Evolutionary conservation across 306 rosid species (phyloP).

Genomic region (Ormosia semicastrata): DNA sequence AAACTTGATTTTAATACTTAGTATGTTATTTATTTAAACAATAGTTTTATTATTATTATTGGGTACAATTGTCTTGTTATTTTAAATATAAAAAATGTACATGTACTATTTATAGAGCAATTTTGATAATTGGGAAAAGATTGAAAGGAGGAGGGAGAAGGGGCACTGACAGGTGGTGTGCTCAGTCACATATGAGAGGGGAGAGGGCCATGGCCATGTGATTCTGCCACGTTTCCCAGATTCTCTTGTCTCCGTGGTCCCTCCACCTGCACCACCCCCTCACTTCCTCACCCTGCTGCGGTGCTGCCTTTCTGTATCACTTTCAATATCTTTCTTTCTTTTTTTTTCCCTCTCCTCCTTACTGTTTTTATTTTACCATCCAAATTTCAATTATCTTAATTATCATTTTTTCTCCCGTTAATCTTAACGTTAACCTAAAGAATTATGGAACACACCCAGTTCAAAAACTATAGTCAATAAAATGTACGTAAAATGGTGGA

Average conservation of each 20-base stretch:
- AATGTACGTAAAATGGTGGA: slow-evolving; percentile 1
- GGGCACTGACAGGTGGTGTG: slow-evolving; percentile 34
- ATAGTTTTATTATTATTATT: no score
- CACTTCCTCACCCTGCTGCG: slow-evolving; percentile 17
- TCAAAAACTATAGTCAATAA: not conserved
- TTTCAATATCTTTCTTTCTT: not conserved
- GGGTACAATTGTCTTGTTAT: no score
- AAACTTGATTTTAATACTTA: not conserved
- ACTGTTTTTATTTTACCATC: not conserved
- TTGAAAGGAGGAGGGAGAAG: slow-evolving; percentile 1
- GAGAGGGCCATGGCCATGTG: slow-evolving; percentile 47
- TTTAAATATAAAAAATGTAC: no score
- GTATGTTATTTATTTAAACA: not conserved
- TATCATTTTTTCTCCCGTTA: not conserved
- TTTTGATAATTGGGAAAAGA: slow-evolving; percentile 21
- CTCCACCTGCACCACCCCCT: slow-evolving; percentile 32
- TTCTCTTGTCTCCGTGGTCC: slow-evolving; percentile 52
- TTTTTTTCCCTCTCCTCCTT: not conserved
- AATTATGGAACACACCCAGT: not conserved
- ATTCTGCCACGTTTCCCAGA: slow-evolving; percentile 51
- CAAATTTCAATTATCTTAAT: not conserved
- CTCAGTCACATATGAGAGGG: not conserved
- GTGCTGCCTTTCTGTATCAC: not conserved
- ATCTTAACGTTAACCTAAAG: not conserved
- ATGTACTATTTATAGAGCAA: not conserved